Conservation (phyloP, 2,329 filamentous ascomycete genomes). For the Fusarium clavum region DNA sequence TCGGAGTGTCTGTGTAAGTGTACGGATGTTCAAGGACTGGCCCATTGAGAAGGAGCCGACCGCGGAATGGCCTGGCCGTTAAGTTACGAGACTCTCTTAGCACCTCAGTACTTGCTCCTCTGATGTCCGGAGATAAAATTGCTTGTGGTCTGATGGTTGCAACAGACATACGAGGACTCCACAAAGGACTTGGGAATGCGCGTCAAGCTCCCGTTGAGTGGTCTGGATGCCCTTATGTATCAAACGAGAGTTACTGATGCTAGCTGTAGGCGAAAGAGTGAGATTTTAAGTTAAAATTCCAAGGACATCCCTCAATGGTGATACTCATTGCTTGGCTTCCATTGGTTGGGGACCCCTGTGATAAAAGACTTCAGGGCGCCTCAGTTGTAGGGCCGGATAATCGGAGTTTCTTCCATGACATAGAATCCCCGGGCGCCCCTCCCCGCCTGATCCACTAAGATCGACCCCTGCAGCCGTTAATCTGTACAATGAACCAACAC, state of each 20-base stretch:
- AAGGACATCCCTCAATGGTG: no score
- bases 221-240: no score
- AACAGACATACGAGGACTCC: not conserved
- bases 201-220: no score
- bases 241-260: no score
- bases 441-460: not conserved
- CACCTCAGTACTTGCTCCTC: no score
- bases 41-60: not conserved
- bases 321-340: no score
- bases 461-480: slow-evolving; percentile 3
- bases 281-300: no score
- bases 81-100: no score
- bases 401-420: not conserved
- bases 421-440: no score
- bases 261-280: no score
- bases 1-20: not conserved
- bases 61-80: not conserved
- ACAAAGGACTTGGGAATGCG: not conserved
- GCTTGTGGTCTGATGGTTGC: not conserved
- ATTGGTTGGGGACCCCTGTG: no score
- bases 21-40: not conserved
- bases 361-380: no score
- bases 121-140: not conserved
- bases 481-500: slow-evolving; percentile 7
- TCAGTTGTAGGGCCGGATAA: not conserved